Evolutionary conservation across 768 basidiomycete genomes (phyloP).

Genomic region (Leccinum fibrillosum): DNA sequence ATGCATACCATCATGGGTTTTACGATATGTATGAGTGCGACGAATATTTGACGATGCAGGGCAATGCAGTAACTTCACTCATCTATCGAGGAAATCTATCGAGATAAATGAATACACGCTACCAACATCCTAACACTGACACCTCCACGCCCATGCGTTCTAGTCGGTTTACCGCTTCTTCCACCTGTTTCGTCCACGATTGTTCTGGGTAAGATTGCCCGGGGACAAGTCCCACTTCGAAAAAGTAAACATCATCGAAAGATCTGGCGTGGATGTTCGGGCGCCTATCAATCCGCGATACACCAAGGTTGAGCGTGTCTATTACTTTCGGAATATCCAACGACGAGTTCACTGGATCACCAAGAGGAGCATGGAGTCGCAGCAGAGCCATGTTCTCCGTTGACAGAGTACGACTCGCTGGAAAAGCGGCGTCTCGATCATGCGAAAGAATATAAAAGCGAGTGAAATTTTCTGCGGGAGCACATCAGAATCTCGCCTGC

Average conservation of each 20-base stretch:
- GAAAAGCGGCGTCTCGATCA: slow-evolving; percentile 30
- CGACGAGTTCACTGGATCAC: neutral
- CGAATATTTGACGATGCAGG: neutral
- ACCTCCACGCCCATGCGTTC: slow-evolving; percentile 34
- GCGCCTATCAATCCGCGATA: slow-evolving; percentile 61
- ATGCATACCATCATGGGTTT: neutral
- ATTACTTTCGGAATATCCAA: slow-evolving; percentile 25
- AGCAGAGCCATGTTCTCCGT: slow-evolving; percentile 35
- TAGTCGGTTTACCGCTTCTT: slow-evolving; percentile 35
- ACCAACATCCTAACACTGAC: slow-evolving; percentile 51
- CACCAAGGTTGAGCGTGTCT: slow-evolving; percentile 38
- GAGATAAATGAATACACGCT: neutral
- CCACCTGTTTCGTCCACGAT: slow-evolving; percentile 35
- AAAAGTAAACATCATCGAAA: slow-evolving; percentile 62
- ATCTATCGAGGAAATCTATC: neutral
- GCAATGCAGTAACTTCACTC: neutral
- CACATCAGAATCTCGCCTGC: neutral
- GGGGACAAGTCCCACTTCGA: slow-evolving; percentile 43
- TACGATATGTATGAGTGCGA: neutral
- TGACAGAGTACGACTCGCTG: slow-evolving; percentile 21
- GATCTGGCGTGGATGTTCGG: slow-evolving; percentile 45
- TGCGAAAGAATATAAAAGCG: slow-evolving; percentile 62
- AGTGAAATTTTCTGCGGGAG: slow-evolving; percentile 56
- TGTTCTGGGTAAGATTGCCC: neutral
- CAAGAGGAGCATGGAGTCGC: slow-evolving; percentile 27